These are phyloP conservation scores for Diaporthe destruens DNA, from an alignment of 2,329 filamentous ascomycete genomes.

Conservation along the genomic window DNA sequence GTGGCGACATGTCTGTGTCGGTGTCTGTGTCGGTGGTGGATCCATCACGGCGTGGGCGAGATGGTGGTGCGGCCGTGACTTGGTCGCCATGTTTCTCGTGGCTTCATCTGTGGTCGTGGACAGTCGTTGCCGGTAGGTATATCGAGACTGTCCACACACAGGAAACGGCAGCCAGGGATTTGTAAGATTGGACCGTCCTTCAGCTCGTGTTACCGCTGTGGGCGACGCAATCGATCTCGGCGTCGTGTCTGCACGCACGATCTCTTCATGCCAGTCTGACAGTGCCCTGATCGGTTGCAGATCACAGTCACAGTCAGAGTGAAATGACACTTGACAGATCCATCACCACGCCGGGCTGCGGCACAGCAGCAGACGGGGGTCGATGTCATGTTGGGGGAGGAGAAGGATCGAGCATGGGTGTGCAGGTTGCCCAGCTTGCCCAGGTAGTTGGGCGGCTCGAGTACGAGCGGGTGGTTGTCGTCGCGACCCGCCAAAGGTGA, in stretches of 20 bases:
- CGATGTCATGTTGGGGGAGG: constrained; percentile 7
- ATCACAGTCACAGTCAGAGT: background rate
- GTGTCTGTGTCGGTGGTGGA: background rate
- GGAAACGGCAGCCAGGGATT: background rate
- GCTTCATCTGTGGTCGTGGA: background rate
- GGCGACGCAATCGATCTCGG: constrained; percentile 3
- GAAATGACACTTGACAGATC: background rate
- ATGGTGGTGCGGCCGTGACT: constrained; percentile 9
- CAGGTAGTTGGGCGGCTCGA: no score
- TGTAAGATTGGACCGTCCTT: constrained; percentile 24
- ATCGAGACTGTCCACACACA: background rate
- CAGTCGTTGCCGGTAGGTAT: background rate
- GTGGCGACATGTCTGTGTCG: background rate
- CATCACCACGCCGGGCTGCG: constrained; percentile 10
- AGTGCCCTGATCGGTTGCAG: constrained; percentile 1
- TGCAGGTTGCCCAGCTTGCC: no score
- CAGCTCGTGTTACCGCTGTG: constrained; percentile 28
- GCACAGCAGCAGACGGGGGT: constrained; percentile 21
- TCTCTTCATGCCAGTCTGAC: background rate
- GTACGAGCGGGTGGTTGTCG: no score
- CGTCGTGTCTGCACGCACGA: background rate
- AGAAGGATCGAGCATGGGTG: background rate
- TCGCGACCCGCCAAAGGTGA: no score
- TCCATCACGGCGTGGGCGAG: constrained; percentile 11
- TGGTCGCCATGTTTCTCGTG: constrained; percentile 29